phyloP scores from a whole-genome alignment of 805 yeast genomes.

The Candida rishiriensis region DNA sequence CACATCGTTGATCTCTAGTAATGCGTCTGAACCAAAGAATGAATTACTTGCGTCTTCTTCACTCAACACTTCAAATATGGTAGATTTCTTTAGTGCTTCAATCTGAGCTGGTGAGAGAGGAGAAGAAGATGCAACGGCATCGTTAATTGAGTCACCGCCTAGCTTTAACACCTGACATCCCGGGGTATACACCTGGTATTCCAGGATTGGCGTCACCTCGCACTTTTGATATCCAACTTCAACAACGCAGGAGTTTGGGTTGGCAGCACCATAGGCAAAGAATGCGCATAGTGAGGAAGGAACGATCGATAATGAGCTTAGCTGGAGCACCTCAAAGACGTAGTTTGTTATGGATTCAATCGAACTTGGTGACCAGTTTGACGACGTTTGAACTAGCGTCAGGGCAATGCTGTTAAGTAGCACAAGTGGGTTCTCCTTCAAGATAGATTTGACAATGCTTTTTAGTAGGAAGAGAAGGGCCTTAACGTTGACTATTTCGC shows the following conservation, averaged over 20 bases:
- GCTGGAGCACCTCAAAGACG: constrained; percentile 66
- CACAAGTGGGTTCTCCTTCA: constrained; percentile 28
- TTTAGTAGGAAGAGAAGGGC: constrained; percentile 66
- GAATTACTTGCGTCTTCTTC: constrained; percentile 60
- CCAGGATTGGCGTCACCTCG: constrained; percentile 77
- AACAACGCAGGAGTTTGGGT: constrained; percentile 62
- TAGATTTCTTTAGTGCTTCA: constrained; percentile 68
- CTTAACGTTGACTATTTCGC: constrained; percentile 59
- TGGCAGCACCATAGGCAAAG: constrained; percentile 62
- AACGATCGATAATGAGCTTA: constrained; percentile 66
- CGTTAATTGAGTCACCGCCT: constrained; percentile 71
- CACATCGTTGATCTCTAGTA: constrained; percentile 18
- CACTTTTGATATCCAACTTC: constrained; percentile 76
- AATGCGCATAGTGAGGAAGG: constrained; percentile 66
- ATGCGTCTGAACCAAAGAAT: constrained; percentile 55
- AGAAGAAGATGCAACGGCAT: constrained; percentile 49
- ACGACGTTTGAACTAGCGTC: constrained; percentile 54
- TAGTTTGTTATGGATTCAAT: constrained; percentile 70
- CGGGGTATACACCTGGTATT: constrained; percentile 56
- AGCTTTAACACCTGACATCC: constrained; percentile 32
- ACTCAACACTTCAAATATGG: constrained; percentile 74
- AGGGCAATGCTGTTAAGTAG: constrained; percentile 52
- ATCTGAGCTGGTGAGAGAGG: constrained; percentile 52
- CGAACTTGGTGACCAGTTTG: constrained; percentile 64
- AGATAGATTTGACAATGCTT: constrained; percentile 46